phyloP scores from a whole-genome alignment of 208 protist species.

The Trypanosoma lewisi region DNA sequence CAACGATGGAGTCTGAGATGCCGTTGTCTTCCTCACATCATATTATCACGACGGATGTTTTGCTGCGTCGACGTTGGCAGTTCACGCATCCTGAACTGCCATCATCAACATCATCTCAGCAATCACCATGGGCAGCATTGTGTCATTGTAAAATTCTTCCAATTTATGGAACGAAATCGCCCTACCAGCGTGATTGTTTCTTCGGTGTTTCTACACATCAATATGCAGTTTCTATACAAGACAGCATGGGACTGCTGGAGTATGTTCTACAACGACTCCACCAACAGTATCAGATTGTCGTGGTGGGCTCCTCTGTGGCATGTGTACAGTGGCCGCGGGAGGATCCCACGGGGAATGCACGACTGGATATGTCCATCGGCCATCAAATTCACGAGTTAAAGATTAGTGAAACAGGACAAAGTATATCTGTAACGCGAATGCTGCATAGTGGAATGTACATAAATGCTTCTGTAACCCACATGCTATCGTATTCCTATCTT shows the following conservation, averaged over 20 bases:
- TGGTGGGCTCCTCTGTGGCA: conserved; percentile 36
- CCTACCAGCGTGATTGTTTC: conserved; percentile 77
- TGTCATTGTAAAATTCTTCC: conserved; percentile 73
- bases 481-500: conserved; percentile 64
- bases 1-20: conserved; percentile 24
- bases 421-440: conserved; percentile 68
- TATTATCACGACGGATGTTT: conserved; percentile 55
- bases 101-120: conserved; percentile 11
- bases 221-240: conserved; percentile 57
- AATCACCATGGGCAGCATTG: conserved; percentile 59
- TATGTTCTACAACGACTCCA: conserved; percentile 83
- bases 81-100: conserved; percentile 58
- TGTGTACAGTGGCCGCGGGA: conserved; percentile 36
- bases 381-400: conserved; percentile 86
- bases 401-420: conserved; percentile 67
- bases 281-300: conserved; percentile 86
- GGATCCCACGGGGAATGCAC: conserved; percentile 53
- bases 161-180: conserved; percentile 69
- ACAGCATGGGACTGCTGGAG: conserved; percentile 52
- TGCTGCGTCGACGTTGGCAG: conserved; percentile 75
- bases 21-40: conserved; percentile 36
- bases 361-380: conserved; percentile 75
- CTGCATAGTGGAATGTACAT: conserved; percentile 85
- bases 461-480: conserved; percentile 64
- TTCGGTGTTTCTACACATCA: conserved; percentile 71